A percentile compares a stretch with the other conserved stretches of the same genome.
These are phyloP conservation scores for Chrysopogon serrulatus DNA, from an alignment of 176 grass and related monocot species.

Conservation along the genomic window DNA sequence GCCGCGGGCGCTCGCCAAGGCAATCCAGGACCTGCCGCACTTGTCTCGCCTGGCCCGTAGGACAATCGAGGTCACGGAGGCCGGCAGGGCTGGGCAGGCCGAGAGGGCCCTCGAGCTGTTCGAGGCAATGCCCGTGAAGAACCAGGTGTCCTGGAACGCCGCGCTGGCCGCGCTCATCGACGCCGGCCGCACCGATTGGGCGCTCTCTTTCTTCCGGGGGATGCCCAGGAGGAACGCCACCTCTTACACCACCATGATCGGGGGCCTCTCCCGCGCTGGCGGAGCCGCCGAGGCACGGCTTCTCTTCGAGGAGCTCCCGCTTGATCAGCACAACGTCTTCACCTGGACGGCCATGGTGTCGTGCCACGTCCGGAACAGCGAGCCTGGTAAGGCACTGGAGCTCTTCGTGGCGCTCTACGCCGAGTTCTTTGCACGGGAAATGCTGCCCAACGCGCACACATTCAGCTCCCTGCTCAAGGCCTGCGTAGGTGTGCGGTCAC, in stretches of 20 bases:
- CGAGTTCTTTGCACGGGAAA: slow-evolving; percentile 16
- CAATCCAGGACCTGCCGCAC: neutral
- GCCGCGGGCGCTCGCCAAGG: neutral
- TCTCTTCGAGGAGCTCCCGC: slow-evolving; percentile 41
- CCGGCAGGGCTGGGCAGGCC: slow-evolving; percentile 8
- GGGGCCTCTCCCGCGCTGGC: slow-evolving; percentile 25
- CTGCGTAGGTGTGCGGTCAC: slow-evolving; percentile 17
- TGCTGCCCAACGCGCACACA: slow-evolving; percentile 42
- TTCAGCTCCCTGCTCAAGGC: slow-evolving; percentile 53
- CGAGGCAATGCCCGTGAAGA: slow-evolving; percentile 59
- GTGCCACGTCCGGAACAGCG: slow-evolving; percentile 39
- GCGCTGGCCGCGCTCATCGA: slow-evolving; percentile 40
- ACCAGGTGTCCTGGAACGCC: slow-evolving; percentile 52
- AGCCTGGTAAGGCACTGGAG: slow-evolving; percentile 19
- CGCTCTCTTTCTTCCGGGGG: slow-evolving; percentile 34
- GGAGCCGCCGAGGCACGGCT: neutral
- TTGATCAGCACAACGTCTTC: slow-evolving; percentile 42
- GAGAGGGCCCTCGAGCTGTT: slow-evolving; percentile 44
- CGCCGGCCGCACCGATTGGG: slow-evolving; percentile 18
- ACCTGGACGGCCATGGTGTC: slow-evolving; percentile 59
- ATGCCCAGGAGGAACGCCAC: slow-evolving; percentile 53
- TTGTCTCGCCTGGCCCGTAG: neutral
- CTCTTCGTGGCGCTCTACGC: slow-evolving; percentile 40
- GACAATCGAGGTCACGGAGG: slow-evolving; percentile 12
- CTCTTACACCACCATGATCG: slow-evolving; percentile 56